Evolutionary conservation across 2,329 filamentous ascomycete genomes (phyloP), one percentile per base, ranked within the genome.

Genomic region (Raffaelea deltoideospora): DNA sequence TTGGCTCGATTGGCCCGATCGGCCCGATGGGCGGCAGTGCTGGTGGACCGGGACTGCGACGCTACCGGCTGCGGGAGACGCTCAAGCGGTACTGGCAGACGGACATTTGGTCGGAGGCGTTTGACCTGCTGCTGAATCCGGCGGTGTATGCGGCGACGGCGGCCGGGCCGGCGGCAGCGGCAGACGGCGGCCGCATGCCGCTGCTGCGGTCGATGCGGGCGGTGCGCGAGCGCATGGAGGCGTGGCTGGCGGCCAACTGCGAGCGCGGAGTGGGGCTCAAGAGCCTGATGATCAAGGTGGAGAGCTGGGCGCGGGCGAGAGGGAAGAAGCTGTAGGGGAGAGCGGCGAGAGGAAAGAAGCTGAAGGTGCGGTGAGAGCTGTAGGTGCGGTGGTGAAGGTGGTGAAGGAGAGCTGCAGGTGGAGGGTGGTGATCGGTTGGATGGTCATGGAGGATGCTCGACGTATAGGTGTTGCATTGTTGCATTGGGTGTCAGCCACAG

Each of bases 11-110:
- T 7, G 8, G 23, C n/a, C n/a, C n/a, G n/a, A n/a, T n/a, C n/a
- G n/a, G n/a, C n/a, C n/a, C n/a, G n/a, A n/a, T 8, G 23, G 23
- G 23, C 8, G 23, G 23, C 8, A 13, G 23, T 24, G 23, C 8
- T 24, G 31, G 26, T 8, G 57, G 78, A 2, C 27, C 37, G 14
- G 67, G 66, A 2, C 63, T 56, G 1, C 76, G 81, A 51, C 76
- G 68, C 33, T 96, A 94, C 60, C 74, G 70, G 44, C 76, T 95
- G 45, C 72, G 79, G 35, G 88, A 95, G 57, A 72, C 65, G 13
- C 60, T 96, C 42, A 98, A 98, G 64, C 63, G 90, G 31, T 98
- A 98, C 59, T 98, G 90, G 90, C 87, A 96, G 64, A 80, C 77
- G 34, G 86, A 94, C 34, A 73, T 96, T 31, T 98, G 90, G 90